Evolutionary conservation across 2,329 filamentous ascomycete species (phyloP).

Genomic region (Elsinoe australis): DNA sequence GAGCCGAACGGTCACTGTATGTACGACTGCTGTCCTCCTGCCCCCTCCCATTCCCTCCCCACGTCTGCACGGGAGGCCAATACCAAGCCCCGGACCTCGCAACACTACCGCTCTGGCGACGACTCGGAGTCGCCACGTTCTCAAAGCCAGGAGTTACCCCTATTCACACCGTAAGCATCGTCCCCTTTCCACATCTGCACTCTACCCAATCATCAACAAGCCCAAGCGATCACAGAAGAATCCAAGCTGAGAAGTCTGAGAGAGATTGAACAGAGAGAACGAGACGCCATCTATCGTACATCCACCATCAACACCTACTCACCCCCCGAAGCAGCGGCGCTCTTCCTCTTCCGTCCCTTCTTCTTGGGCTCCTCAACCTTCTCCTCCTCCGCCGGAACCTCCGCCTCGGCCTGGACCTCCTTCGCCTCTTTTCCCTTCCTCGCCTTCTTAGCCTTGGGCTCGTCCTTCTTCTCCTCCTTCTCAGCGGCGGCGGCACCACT

Average conservation of each 20-base stretch:
- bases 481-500: conserved; percentile 20
- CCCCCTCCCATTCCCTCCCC: no score
- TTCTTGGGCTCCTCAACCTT: conserved; percentile 24
- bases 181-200: no score
- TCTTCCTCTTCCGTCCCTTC: conserved; percentile 31
- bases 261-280: neutral
- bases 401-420: conserved; percentile 17
- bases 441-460: conserved; percentile 29
- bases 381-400: conserved; percentile 19
- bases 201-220: no score
- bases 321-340: conserved; percentile 26
- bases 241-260: neutral
- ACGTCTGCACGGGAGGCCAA: no score
- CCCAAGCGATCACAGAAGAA: no score
- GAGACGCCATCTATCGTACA: neutral
- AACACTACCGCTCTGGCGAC: no score
- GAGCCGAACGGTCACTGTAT: no score
- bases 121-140: no score
- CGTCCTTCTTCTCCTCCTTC: conserved; percentile 29
- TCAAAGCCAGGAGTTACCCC: no score
- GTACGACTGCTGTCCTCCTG: no score
- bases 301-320: neutral
- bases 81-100: no score
- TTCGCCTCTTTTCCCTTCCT: conserved; percentile 25
- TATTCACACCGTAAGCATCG: no score